Evolutionary conservation across 23 red algal genomes (phyloP), one percentile per base, ranked within the genome.

Genomic region (Gracilaria vermiculophylla): DNA sequence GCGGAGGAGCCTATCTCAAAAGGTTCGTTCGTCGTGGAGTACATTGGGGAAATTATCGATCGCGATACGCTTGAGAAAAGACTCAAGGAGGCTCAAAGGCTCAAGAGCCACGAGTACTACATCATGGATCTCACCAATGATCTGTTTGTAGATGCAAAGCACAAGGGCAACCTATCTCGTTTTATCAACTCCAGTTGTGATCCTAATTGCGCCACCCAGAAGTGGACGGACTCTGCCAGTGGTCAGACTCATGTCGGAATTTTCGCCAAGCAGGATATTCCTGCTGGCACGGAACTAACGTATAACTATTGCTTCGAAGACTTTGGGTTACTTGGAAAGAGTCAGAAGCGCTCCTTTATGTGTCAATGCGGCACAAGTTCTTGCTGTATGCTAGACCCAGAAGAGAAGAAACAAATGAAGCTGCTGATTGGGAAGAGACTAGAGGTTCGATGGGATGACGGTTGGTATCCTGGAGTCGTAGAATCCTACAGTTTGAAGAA

Each of bases 261-360:
- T 62, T 98, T 98, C 91, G 92, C 88, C 56, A 71, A 84, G 25
- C 43, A 52, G 48, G 87, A 94, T 48, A 89, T 98, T 71, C 44
- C 79, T 24, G 45, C 89, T 53, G 96, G 96, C 8, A 92, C 87
- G 6, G 96, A 98, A 89, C 91, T 98, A 58, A 90, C 89, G 40
- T 98, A 94, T 62, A 93, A 98, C 77, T 98, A 98, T 74, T 88
- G 92, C 53, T 92, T 98, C 41, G 81, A 94, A 64, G 92, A 94
- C 49, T 83, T 67, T 71, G 92, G 78, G 14, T 62, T 85, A 31
- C 41, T 34, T 61, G 75, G 73, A 10, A 90, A 90, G 35, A 78
- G 64, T 24, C 66, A 78, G 21, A 85, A 85, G 53, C 78, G 89
- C 21, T 83, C 89, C 2, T 93, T 84, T 54, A 79, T 64, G 48